phyloP scores from a whole-genome alignment of 768 basidiomycete genomes.

The Crucibulum laeve region DNA sequence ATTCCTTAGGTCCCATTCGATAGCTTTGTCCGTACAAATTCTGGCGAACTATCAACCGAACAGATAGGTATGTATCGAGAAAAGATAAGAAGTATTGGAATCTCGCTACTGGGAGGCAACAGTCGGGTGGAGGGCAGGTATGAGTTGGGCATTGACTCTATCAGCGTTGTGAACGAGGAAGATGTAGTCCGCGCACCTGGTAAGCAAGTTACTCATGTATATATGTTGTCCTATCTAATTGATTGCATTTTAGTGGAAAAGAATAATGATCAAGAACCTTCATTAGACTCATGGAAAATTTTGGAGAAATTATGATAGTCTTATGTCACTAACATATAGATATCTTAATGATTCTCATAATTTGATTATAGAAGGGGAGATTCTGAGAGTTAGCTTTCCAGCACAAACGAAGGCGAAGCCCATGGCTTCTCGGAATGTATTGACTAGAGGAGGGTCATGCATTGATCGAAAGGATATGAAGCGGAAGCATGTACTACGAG shows the following conservation, averaged over 20 bases:
- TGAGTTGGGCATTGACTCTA: slow-evolving; percentile 79
- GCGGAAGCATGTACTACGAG: too few species aligned
- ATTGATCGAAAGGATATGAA: too few species aligned
- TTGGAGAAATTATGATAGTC: too few species aligned
- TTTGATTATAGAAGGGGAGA: too few species aligned
- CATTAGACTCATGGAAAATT: too few species aligned
- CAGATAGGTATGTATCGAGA: slow-evolving; percentile 77
- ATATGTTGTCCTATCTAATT: neutral
- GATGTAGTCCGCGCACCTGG: slow-evolving; percentile 35
- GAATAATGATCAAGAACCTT: neutral
- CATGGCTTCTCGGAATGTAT: too few species aligned
- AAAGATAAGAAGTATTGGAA: slow-evolving; percentile 75
- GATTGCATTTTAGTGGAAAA: neutral
- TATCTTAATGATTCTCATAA: too few species aligned
- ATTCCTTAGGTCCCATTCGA: slow-evolving; percentile 70
- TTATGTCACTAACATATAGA: too few species aligned
- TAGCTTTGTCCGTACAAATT: slow-evolving; percentile 70
- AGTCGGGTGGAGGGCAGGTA: slow-evolving; percentile 70
- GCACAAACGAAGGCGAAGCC: too few species aligned
- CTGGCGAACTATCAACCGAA: slow-evolving; percentile 62
- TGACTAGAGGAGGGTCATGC: too few species aligned
- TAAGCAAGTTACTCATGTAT: slow-evolving; percentile 9
- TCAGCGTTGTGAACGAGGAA: slow-evolving; percentile 78
- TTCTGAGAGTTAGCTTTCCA: too few species aligned
- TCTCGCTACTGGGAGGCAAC: slow-evolving; percentile 85